Conservation (phyloP, 2,329 filamentous ascomycete species). For the Reticulascus tulasneorum region DNA sequence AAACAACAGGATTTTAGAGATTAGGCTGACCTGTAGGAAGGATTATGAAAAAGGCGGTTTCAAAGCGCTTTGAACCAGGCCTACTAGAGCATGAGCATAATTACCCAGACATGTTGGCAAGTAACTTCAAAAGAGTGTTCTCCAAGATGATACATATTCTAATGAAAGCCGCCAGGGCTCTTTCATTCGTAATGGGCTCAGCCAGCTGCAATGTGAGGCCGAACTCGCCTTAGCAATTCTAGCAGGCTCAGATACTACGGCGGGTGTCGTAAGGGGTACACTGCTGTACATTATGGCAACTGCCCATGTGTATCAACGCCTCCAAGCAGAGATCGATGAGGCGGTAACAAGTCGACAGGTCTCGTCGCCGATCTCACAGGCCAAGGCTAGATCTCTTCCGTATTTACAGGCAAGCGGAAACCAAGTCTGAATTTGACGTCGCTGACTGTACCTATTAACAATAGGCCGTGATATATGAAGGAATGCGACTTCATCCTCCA, state of each 20-base stretch:
- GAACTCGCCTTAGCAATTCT: conserved; percentile 26
- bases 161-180: too few species aligned
- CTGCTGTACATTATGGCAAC: conserved; percentile 44
- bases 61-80: too few species aligned
- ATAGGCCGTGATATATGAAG: conserved; percentile 34
- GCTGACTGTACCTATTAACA: too few species aligned
- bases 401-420: conserved; percentile 37
- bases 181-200: conserved; percentile 22
- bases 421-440: too few species aligned
- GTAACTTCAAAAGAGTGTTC: too few species aligned
- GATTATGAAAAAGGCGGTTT: too few species aligned
- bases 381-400: conserved; percentile 25
- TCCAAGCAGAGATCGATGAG: conserved; percentile 40
- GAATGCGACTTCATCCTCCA: conserved; percentile 23
- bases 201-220: conserved; percentile 23
- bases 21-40: too few species aligned
- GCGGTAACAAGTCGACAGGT: conserved; percentile 14
- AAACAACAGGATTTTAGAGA: too few species aligned
- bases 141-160: too few species aligned
- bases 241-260: conserved; percentile 55
- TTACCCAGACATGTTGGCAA: too few species aligned
- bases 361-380: conserved; percentile 16
- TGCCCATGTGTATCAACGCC: conserved; percentile 33
- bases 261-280: conserved; percentile 42
- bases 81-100: too few species aligned